Conservation (phyloP, 495 filamentous ascomycete species). For the Penicillium argentinense region DNA sequence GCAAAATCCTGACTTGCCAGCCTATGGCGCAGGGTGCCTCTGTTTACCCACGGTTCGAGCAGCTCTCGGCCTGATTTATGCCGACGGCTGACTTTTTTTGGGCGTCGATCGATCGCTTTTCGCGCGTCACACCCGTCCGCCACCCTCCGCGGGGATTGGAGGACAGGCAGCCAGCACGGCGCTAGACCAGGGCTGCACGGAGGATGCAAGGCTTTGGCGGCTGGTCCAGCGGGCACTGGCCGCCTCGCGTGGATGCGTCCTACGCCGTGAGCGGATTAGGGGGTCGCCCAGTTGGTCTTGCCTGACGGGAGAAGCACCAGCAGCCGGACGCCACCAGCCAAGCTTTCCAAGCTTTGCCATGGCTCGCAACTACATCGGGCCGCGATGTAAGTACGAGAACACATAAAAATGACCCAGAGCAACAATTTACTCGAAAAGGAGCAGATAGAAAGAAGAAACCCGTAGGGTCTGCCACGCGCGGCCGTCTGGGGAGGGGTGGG, state of each 20-base stretch:
- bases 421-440: too few relatives aligned
- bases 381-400: neutral
- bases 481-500: slow-evolving; percentile 1
- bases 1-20: too few relatives aligned
- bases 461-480: too few relatives aligned
- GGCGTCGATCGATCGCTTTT: slow-evolving; percentile 1
- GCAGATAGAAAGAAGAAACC: too few relatives aligned
- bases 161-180: neutral
- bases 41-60: too few relatives aligned
- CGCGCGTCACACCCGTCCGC: neutral
- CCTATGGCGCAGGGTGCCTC: too few relatives aligned
- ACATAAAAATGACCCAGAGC: neutral
- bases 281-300: neutral
- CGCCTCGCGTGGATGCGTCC: neutral
- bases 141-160: neutral
- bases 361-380: neutral
- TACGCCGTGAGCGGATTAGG: neutral
- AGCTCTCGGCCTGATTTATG: neutral
- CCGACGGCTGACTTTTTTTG: neutral
- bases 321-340: slow-evolving; percentile 7
- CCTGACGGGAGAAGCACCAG: neutral
- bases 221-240: neutral
- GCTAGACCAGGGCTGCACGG: neutral
- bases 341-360: slow-evolving; percentile 7
- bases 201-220: neutral